Evolutionary conservation across 176 grass and related monocot species (phyloP), one percentile per base, ranked within the genome.

Genomic region (Juncus effusus): DNA sequence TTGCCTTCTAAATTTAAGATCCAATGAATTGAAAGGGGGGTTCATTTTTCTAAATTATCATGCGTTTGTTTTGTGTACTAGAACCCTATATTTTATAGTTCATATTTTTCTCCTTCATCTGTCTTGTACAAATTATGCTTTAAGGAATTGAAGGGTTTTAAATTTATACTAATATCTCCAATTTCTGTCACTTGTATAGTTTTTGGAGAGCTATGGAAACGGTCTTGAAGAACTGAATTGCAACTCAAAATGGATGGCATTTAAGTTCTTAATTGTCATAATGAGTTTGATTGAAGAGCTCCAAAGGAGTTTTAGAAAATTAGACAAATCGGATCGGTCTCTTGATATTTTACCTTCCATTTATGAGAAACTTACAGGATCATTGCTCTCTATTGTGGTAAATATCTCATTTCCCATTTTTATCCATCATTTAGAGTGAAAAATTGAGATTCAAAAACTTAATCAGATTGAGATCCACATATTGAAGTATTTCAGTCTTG

Each of bases 271-370:
- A 70, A 79, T 91, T 77, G 76, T 91, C n/a, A 53, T 91, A 62
- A 73, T 88, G 40, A 76, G 76, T 75, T 82, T 96, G 69, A 84
- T 91, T 59, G 92, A 91, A 71, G 92, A 96, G 69, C 63, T 91
- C 83, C 77, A 88, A 81, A 77, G 58, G 49, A 76, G 40, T 41
- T 49, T 63, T 61, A 81, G 64, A 75, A 81, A 64, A 37, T 36
- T 65, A 77, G 60, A 77, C 54, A 76, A 60, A 40, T 76, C 41
- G 40, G 69, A 78, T 68, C 60, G 61, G 10, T 15, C 28, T 54
- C 64, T 42, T 77, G 60, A 51, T 63, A 16, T 52, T 16, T 59
- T 73, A 47, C 51, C 62, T 76, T 64, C 54, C 72, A 60, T 87
- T 68, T 77, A 44, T 5, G 38, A 80, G 59, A 85, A 83, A 35